Evolutionary conservation across 106 monocot genomes (phyloP).

Genomic region (Platanthera zijinensis): DNA sequence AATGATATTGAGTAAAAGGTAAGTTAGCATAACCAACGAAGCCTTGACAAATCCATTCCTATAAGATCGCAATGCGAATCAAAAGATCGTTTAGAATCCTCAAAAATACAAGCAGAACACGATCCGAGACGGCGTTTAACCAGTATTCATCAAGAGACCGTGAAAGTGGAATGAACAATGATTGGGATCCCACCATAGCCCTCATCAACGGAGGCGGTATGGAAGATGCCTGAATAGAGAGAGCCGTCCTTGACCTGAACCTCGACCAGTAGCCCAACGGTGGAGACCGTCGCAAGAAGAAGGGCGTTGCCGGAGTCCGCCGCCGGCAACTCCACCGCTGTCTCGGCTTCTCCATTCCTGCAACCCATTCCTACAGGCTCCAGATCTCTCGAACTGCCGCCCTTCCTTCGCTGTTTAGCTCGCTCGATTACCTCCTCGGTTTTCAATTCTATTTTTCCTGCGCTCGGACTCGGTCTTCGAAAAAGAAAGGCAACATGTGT

Average conservation of each 20-base stretch:
- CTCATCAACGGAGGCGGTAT: slow-evolving; percentile 42
- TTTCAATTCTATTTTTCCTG: background rate
- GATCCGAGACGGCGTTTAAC: background rate
- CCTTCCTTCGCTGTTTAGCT: background rate
- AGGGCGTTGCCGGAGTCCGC: slow-evolving; percentile 18
- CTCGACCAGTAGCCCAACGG: slow-evolving; percentile 55
- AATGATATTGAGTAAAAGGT: no score
- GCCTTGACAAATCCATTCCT: background rate
- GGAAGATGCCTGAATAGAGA: slow-evolving; percentile 60
- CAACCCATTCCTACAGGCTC: background rate
- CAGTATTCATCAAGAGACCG: no score
- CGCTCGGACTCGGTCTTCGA: background rate
- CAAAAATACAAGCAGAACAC: background rate
- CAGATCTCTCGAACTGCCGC: background rate
- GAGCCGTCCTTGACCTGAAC: slow-evolving; percentile 68
- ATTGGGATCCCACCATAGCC: slow-evolving; percentile 24
- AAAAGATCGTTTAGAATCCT: background rate
- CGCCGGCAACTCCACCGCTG: background rate
- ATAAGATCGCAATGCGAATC: background rate
- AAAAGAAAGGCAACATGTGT: no score
- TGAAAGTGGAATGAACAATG: background rate
- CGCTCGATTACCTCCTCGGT: background rate
- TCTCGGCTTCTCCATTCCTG: slow-evolving; percentile 2
- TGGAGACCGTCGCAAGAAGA: slow-evolving; percentile 38
- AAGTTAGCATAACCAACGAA: background rate